Evolutionary conservation across 805 yeast genomes (phyloP), one percentile per base, ranked within the genome.

Genomic region (Candida loeiensis): DNA sequence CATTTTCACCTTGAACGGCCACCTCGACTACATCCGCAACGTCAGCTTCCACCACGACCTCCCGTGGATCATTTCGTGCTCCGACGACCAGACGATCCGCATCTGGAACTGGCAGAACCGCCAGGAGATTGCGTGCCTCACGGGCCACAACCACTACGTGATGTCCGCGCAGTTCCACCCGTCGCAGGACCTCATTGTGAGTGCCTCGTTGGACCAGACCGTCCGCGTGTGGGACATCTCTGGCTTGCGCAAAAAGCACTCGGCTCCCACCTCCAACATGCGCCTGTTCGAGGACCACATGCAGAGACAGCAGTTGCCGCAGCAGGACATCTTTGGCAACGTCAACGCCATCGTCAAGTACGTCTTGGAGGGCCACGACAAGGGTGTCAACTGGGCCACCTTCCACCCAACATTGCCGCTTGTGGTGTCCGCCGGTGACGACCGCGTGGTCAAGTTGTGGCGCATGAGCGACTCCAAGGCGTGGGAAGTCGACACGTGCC

Each of bases 51-150:
- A 93, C 69, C 84, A 80, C 54, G 96, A 89, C 61, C 73, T 93
- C 59, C 99, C 99, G 6, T 93, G 99, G 99, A 85, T 93, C 58
- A 79, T 93, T 45, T 84, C 96, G 18, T 82, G 93, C 45, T 87
- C 96, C 33, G 99, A 93, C 65, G 99, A 93, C 71, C 99, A 93
- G 68, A 93, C 99, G 22, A 89, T 95, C 49, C 78, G 99, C 61
- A 91, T 93, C 50, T 93, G 99, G 99, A 95, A 93, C 69, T 93
- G 99, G 99, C 99, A 95, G 71, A 90, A 90, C 62, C 81, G 99
- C 53, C 91, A 89, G 61, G 98, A 93, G 56, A 85, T 93, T 56
- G 98, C 98, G 7, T 88, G 96, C 56, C 70, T 93, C 51, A 91
- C 99, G 6, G 99, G 99, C 46, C 99, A 93, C 65, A 90, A 88